Percentiles rank a stretch among this genome's conserved stretches.
Evolutionary conservation across 2,329 filamentous ascomycete genomes (phyloP).

Genomic region (Incumbomyces delicatus): DNA sequence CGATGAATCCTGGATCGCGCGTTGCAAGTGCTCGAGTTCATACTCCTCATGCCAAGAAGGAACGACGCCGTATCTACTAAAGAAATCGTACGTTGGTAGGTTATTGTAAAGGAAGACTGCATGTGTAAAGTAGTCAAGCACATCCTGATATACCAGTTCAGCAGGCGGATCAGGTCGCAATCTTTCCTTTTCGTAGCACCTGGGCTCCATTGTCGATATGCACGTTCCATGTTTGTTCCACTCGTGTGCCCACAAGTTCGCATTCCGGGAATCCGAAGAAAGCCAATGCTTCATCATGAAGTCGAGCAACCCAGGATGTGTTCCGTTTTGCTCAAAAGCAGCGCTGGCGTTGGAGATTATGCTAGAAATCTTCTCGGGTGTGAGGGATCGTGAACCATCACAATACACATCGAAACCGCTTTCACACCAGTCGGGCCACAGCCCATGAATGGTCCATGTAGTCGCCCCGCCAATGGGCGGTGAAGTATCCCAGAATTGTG

Average conservation of each 20-base stretch:
- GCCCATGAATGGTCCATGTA: slow-evolving; percentile 65
- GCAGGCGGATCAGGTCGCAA: background rate
- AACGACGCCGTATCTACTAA: slow-evolving; percentile 51
- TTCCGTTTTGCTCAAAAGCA: background rate
- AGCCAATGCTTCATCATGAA: slow-evolving; percentile 68
- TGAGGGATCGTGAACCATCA: slow-evolving; percentile 42
- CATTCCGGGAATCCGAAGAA: slow-evolving; percentile 53
- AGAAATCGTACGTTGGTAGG: slow-evolving; percentile 54
- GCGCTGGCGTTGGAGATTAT: slow-evolving; percentile 7
- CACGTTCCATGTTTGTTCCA: slow-evolving; percentile 70
- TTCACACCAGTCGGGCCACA: slow-evolving; percentile 61
- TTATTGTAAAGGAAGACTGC: slow-evolving; percentile 57
- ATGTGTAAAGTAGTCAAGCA: slow-evolving; percentile 58
- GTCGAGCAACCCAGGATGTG: slow-evolving; percentile 42
- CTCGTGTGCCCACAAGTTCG: slow-evolving; percentile 63
- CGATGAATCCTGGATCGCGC: slow-evolving; percentile 44
- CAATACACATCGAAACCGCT: slow-evolving; percentile 60
- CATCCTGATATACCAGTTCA: slow-evolving; percentile 36
- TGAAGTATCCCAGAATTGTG: slow-evolving; percentile 67
- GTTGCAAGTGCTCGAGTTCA: slow-evolving; percentile 48
- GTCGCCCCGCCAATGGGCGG: slow-evolving; percentile 56
- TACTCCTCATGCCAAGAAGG: slow-evolving; percentile 48
- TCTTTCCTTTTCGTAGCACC: slow-evolving; percentile 55
- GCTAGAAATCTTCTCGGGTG: slow-evolving; percentile 56
- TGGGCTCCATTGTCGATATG: slow-evolving; percentile 50